Base-by-base conservation (phyloP, 345 rosid genomes). In the Erucastrum elatum region DNA sequence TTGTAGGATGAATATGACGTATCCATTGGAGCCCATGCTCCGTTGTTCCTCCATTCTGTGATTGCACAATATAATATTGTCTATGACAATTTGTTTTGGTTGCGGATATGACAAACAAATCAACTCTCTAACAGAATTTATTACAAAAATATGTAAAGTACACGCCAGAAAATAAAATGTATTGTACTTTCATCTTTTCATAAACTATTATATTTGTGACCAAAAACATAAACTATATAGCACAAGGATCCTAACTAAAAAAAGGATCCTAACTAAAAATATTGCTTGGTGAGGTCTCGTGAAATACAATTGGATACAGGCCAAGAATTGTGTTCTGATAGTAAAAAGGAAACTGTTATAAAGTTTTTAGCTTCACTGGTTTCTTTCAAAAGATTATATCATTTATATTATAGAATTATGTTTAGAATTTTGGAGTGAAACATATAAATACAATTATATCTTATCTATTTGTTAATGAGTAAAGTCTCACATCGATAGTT, bases 121-220 rank as follows among this genome's bases (percentile, higher is more conserved):
- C 16, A 31, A 63, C 75, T 77, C 35, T 35, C 55, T 70, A 77
- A 70, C 80, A 34, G 65, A 70, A 77, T 62, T 51, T 68, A 70
- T 77, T 49, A 60, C 75, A 70, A 51, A 68, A 63, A 46, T 70
- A 76, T 70, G 80, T 77, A 76, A 76, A 60, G 69, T 34, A 44
- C 69, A 76, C 74, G 80, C 53, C 63, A 68, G 31, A 61, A 39
- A n/a, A 8, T 0, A 56, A 56, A 35, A 34, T 35, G 49, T 67
- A 27, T 67, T 41, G 31, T 25, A 44, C 49, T 68, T 16, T 53
- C 10, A 12, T 29, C 17, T 15, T 12, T 29, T 12, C 39, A 55
- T 66, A 56, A 75, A 58, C 21, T 39, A 67, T 75, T 30, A 34
- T 30, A 49, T 49, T 12, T 44, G 5, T 49, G 56, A 49, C 56